Conservation (phyloP, 1,139 yeast species). For the Scheffersomyces illinoinensis region DNA sequence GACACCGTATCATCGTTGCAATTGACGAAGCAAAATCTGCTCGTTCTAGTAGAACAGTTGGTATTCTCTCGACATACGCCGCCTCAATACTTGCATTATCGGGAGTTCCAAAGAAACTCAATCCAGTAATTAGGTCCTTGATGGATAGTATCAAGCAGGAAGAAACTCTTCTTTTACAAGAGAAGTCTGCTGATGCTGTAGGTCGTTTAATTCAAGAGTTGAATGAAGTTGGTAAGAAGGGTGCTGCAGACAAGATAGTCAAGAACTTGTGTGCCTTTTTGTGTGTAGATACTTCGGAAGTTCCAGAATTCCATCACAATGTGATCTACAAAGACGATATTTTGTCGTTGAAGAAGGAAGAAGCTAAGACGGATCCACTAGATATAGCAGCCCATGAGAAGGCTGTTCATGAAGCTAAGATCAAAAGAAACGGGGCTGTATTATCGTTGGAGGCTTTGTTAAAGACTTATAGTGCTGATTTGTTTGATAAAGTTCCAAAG, state of each 20-base stretch:
- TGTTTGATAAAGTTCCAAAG: conserved; percentile 69
- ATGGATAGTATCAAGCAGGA: conserved; percentile 93
- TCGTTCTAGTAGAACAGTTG: conserved; percentile 52
- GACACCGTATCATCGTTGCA: conserved; percentile 63
- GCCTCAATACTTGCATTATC: conserved; percentile 65
- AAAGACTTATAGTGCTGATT: conserved; percentile 47
- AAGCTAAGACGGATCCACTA: conserved; percentile 65
- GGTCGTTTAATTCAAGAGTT: conserved; percentile 63
- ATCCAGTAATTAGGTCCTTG: conserved; percentile 83
- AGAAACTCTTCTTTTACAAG: conserved; percentile 64
- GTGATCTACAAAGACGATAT: conserved; percentile 56
- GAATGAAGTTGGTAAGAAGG: conserved; percentile 54
- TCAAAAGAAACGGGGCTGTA: conserved; percentile 83
- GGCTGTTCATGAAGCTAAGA: conserved; percentile 70
- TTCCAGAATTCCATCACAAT: conserved; percentile 85
- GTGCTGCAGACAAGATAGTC: conserved; percentile 84
- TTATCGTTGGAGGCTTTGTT: conserved; percentile 64
- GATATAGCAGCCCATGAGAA: conserved; percentile 65
- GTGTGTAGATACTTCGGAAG: conserved; percentile 95
- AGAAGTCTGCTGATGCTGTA: conserved; percentile 69
- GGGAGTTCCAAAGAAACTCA: conserved; percentile 80
- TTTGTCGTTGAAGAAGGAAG: conserved; percentile 79
- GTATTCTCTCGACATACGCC: conserved; percentile 74
- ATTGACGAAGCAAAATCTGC: conserved; percentile 69
- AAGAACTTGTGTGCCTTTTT: conserved; percentile 90